These are phyloP conservation scores for Trypanosoma scelopori DNA, from an alignment of 208 protist species.

Conservation along the genomic window DNA sequence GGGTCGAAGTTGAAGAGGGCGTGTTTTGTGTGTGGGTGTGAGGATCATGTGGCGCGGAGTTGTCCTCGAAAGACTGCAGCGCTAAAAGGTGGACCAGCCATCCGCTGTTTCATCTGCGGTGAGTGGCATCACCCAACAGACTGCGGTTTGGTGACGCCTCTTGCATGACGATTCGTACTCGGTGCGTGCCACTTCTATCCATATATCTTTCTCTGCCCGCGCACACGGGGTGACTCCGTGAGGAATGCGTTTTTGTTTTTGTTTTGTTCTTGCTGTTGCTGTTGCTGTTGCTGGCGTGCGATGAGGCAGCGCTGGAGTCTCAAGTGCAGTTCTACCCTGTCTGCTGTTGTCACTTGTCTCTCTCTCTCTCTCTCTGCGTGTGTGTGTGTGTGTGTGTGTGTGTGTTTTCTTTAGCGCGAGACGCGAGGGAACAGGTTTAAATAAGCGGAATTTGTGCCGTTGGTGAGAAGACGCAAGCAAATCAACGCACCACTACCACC, in stretches of 20 bases:
- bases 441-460: background rate
- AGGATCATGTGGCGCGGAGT: slow-evolving; percentile 73
- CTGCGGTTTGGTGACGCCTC: slow-evolving; percentile 49
- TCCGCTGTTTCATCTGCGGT: slow-evolving; percentile 87
- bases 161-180: slow-evolving; percentile 25
- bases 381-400: no score
- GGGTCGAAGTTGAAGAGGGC: slow-evolving; percentile 46
- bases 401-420: no score
- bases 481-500: background rate
- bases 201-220: slow-evolving; percentile 3
- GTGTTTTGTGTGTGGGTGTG: slow-evolving; percentile 78
- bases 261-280: no score
- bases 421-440: no score
- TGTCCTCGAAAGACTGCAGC: slow-evolving; percentile 60
- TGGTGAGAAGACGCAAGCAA: background rate
- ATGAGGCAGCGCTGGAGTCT: no score
- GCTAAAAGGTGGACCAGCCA: slow-evolving; percentile 58
- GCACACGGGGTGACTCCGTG: background rate
- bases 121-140: slow-evolving; percentile 86
- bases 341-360: no score
- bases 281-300: no score
- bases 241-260: background rate
- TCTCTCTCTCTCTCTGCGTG: no score
- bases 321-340: no score
- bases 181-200: background rate